These are phyloP conservation scores for Ogataea paraovalis DNA, from an alignment of 805 yeast genomes.

Conservation along the genomic window DNA sequence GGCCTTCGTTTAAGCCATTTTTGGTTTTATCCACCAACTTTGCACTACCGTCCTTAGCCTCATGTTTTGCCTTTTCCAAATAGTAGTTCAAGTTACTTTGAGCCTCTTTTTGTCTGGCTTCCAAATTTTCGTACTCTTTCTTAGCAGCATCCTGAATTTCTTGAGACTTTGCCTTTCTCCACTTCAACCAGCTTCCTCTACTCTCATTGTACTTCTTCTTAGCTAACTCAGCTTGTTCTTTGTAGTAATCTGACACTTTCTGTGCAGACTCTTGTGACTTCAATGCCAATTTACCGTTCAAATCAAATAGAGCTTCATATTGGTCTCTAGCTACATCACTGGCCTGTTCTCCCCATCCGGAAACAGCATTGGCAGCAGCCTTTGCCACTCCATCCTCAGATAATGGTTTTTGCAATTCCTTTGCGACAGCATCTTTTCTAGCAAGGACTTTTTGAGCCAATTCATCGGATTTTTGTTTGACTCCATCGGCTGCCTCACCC, in stretches of 20 bases:
- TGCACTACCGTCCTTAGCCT: constrained; percentile 5
- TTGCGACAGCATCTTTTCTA: constrained; percentile 12
- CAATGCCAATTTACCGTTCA: constrained; percentile 17
- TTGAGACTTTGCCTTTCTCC: constrained; percentile 28
- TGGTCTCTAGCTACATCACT: constrained; percentile 41
- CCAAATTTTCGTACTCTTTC: constrained; percentile 19
- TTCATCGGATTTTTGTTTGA: constrained; percentile 10
- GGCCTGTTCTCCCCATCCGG: constrained; percentile 47
- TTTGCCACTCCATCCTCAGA: constrained; percentile 32
- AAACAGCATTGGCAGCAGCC: constrained; percentile 32
- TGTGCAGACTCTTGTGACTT: constrained; percentile 22
- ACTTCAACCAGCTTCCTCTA: constrained; percentile 25
- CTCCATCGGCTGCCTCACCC: constrained; percentile 9
- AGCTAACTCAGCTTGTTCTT: constrained; percentile 22
- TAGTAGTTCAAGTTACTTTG: constrained; percentile 15
- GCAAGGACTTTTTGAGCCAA: constrained; percentile 9
- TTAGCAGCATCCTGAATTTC: constrained; percentile 27
- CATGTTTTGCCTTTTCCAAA: constrained; percentile 10
- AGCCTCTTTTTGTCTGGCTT: constrained; percentile 22
- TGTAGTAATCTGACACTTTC: constrained; percentile 20
- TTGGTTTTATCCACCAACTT: constrained; percentile 15
- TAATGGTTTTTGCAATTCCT: constrained; percentile 15
- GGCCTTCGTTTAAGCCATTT: constrained; percentile 14
- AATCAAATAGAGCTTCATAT: constrained; percentile 25
- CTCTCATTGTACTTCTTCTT: constrained; percentile 26